Conservation (phyloP, 306 rosid genomes). For the Quercus agrifolia region DNA sequence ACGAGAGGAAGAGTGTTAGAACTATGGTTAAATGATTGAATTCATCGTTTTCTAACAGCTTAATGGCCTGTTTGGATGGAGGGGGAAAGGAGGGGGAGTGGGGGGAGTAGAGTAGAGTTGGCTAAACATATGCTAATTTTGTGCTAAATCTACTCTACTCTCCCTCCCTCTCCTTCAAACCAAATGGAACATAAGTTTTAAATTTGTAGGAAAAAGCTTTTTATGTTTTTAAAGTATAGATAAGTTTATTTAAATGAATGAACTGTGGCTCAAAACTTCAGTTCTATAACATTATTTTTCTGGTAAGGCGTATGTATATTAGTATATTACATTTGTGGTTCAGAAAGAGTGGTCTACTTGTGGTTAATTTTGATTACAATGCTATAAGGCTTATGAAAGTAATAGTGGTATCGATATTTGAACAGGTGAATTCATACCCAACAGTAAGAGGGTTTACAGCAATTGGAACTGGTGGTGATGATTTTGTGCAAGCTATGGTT, state of each 20-base stretch:
- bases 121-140: too few relatives aligned
- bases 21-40: too few relatives aligned
- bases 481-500: slow-evolving; percentile 88
- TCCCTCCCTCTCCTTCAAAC: too few relatives aligned
- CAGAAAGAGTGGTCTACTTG: not conserved
- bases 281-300: too few relatives aligned
- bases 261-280: not conserved
- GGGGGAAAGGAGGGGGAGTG: too few relatives aligned
- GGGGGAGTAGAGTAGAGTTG: too few relatives aligned
- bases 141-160: too few relatives aligned
- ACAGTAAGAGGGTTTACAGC: slow-evolving; percentile 92
- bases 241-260: not conserved
- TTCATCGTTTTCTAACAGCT: not conserved
- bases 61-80: too few relatives aligned
- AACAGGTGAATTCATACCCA: slow-evolving; percentile 89
- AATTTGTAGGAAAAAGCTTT: not conserved
- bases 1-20: too few relatives aligned
- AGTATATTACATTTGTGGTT: not conserved
- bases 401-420: not conserved
- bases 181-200: not conserved
- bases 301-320: too few relatives aligned
- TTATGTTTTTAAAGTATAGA: not conserved
- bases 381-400: not conserved
- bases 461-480: slow-evolving; percentile 91
- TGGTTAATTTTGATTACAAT: not conserved